phyloP scores from a whole-genome alignment of 106 monocot species.

The Amphibolis antarctica region DNA sequence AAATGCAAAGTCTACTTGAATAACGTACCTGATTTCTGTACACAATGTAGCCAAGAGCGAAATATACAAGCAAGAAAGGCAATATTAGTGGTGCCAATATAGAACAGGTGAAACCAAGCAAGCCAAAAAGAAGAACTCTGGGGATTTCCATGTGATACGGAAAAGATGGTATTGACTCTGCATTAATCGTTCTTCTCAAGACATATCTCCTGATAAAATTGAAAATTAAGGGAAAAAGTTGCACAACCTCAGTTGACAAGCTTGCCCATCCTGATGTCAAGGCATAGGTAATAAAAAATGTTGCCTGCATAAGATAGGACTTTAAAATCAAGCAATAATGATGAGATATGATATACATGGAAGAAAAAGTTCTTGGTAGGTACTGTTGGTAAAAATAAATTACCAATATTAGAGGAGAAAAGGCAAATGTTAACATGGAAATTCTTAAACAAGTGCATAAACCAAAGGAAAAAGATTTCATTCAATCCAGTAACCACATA shows the following conservation, averaged over 20 bases:
- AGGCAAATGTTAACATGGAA: too few species aligned
- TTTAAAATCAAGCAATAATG: not conserved
- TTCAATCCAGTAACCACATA: not conserved
- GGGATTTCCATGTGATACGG: slow-evolving; percentile 95
- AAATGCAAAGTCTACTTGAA: too few species aligned
- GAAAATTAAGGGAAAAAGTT: slow-evolving; percentile 60
- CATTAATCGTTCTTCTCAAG: slow-evolving; percentile 27
- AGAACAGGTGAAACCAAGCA: slow-evolving; percentile 84
- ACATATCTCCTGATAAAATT: slow-evolving; percentile 53
- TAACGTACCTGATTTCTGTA: slow-evolving; percentile 96
- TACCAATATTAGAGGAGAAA: not conserved
- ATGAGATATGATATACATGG: not conserved
- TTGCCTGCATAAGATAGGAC: slow-evolving; percentile 46
- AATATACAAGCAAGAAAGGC: slow-evolving; percentile 91
- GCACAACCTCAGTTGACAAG: slow-evolving; percentile 76
- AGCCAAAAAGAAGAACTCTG: slow-evolving; percentile 66
- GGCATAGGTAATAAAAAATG: slow-evolving; percentile 92
- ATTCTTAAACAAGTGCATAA: not conserved
- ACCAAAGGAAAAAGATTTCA: not conserved
- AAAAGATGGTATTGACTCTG: slow-evolving; percentile 49
- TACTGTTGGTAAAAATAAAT: not conserved
- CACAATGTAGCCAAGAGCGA: slow-evolving; percentile 73
- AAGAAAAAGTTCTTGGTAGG: not conserved
- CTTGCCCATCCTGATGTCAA: slow-evolving; percentile 98
- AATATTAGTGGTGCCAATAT: slow-evolving; percentile 86